phyloP scores from a whole-genome alignment of 2,329 filamentous ascomycete species.

The Ophiostoma sp. region DNA sequence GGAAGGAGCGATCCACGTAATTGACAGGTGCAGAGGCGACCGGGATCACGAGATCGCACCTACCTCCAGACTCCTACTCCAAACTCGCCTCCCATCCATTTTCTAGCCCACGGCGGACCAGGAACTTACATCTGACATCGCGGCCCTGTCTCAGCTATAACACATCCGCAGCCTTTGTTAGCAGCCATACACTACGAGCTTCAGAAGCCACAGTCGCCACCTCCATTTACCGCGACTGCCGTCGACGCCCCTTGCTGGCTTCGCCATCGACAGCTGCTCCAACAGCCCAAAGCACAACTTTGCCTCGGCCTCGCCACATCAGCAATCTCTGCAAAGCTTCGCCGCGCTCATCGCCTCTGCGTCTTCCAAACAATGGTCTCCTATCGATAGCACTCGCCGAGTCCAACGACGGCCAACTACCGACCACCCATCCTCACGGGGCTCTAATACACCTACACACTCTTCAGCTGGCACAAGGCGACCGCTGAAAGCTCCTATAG shows the following conservation, averaged over 20 bases:
- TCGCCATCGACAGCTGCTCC: too few species aligned
- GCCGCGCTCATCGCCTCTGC: background rate
- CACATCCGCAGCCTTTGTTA: background rate
- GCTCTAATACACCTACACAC: background rate
- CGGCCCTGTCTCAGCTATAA: background rate
- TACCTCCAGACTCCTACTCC: background rate
- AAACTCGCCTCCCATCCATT: background rate
- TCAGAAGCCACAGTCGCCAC: background rate
- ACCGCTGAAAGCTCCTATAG: background rate
- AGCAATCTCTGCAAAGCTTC: background rate
- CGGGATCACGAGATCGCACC: background rate
- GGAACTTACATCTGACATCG: background rate
- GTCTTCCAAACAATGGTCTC: conserved; percentile 6
- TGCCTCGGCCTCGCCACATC: background rate
- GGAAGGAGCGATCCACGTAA: conserved; percentile 8
- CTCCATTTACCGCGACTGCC: background rate
- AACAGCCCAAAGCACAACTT: background rate
- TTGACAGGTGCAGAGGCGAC: conserved; percentile 11
- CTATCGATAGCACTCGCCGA: conserved; percentile 18
- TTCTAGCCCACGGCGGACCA: background rate
- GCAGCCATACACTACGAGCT: background rate
- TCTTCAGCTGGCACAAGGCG: background rate
- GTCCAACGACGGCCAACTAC: conserved; percentile 12
- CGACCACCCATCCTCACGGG: background rate
- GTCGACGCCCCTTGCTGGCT: background rate